Evolutionary conservation across 75 land plant species (phyloP).

Genomic region (Cupressus sempervirens): DNA sequence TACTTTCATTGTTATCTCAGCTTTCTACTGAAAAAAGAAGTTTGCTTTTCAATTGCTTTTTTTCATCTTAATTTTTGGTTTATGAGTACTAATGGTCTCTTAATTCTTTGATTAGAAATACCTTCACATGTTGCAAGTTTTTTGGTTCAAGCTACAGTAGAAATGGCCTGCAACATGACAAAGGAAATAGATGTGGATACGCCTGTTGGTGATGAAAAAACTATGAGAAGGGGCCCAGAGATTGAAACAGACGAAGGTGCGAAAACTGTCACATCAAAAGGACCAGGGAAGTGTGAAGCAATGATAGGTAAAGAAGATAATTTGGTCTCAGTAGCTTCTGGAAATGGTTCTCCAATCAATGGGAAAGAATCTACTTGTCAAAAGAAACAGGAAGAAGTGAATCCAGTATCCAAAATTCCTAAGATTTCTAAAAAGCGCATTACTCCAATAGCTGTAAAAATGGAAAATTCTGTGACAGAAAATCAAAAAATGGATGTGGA

Average conservation of each 20-base stretch:
- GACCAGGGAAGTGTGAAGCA: not conserved
- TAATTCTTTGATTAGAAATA: conserved; percentile 18
- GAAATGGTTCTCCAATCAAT: conserved; percentile 8
- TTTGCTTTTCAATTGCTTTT: not conserved
- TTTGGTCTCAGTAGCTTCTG: not conserved
- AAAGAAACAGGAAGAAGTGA: conserved; percentile 6
- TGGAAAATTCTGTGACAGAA: not conserved
- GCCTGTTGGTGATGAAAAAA: not conserved
- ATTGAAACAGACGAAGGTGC: not conserved
- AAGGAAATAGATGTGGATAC: conserved; percentile 8
- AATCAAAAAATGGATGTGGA: conserved; percentile 5
- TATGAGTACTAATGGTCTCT: not conserved
- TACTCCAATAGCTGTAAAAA: not conserved
- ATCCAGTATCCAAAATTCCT: not conserved
- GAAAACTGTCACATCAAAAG: not conserved
- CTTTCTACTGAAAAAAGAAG: not conserved
- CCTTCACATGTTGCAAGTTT: conserved; percentile 27
- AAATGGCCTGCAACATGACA: not conserved
- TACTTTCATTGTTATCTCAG: not conserved
- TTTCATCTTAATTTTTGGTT: not conserved
- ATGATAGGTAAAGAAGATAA: not conserved
- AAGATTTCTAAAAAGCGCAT: conserved; percentile 1
- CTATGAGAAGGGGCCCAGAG: not conserved
- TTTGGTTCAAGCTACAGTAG: conserved; percentile 9
- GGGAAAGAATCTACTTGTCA: conserved; percentile 3